Evolutionary conservation across 176 grass and related monocot species (phyloP), one percentile per base, ranked within the genome.

Genomic region (Calamus simplicifolius): DNA sequence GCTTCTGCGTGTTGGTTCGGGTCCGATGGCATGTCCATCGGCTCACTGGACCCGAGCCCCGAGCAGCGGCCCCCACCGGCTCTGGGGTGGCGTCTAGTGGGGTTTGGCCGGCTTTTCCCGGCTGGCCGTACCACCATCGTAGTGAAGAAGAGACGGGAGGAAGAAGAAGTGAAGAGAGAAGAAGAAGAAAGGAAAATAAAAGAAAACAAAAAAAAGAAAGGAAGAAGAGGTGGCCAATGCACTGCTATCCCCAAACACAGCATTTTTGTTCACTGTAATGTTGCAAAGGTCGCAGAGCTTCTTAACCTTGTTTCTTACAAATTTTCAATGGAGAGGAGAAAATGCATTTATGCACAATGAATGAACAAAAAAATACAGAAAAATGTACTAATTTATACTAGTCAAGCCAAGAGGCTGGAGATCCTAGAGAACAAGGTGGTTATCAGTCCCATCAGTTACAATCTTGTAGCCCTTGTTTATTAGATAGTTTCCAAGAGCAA

Each of bases 401-500:
- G 93, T 92, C 70, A 98, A 81, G 19, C 93, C 88, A 80, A 98
- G 87, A 68, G 93, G 87, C 6, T 88, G 93, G 50, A 98, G 93
- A 69, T 98, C 93, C 93, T 88, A 98, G 53, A 98, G 84, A 49
- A 98, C 93, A 82, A 98, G 87, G 52, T 98, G 93, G 66, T 98
- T 98, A 67, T 98, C 93, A 48, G 93, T 98, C 67, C 93, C 93
- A 75, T 88, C 84, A 5, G 93, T 98, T n/a, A 98, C 93, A 73
- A 98, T 80, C 72, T 92, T 98, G 81, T 98, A 98, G 52, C 93
- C 84, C 66, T 98, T 98, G 79, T 66, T 98, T 84, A 89, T 98
- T 62, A 98, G 80, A 79, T 88, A 92, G 15, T 98, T 89, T 54
- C 88, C 93, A 49, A 92, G 73, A 4, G 93, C 88, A 69, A 89